Evolutionary conservation across 768 basidiomycete species (phyloP), one percentile per base, ranked within the genome.

Genomic region (Ephemerocybe angulata): DNA sequence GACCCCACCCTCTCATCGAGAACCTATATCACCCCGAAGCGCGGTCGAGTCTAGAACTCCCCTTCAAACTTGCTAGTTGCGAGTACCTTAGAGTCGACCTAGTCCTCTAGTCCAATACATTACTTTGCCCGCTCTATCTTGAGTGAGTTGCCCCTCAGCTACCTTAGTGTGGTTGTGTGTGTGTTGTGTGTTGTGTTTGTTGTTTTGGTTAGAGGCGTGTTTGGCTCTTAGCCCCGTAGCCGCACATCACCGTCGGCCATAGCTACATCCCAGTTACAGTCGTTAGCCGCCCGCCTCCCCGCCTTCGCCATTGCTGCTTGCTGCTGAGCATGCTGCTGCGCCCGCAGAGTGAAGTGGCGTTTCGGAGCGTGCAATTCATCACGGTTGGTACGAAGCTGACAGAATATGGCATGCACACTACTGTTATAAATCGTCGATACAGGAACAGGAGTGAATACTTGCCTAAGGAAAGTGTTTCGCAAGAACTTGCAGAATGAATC

Each of bases 401-500:
- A 99, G 74, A 97, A 99, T 24, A 98, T 74, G 0, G 93, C 93
- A 94, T 99, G 61, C 21, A 38, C 33, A 55, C 31, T 57, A 31
- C 63, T 56, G 50, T 25, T 44, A 21, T 35, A 38, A 3, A 29
- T 49, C 15, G 52, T 17, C 15, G 3, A 51, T 13, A 38, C 21
- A 48, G 12, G 29, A 24, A 44, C 5, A 4, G 22, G 3, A 19
- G 31, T 42, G n/a, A 24, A 31, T 31, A 72, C 84, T 58, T 62
- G 85, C 95, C 82, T 99, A 97, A 38, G 97, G 97, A 71, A 84
- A 96, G 56, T 85, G 75, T 69, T 94, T 91, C 21, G 95, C 94
- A 46, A 99, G 80, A 58, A 90, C 91, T 55, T 94, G 76, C 37
- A 99, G 76, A 43, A 99, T 82, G 66, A 88, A 87, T 19, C 93